Percentiles rank a stretch among this genome's conserved stretches.
phyloP scores from a whole-genome alignment of 768 basidiomycete genomes.

The Coprinopsis sp. region DNA sequence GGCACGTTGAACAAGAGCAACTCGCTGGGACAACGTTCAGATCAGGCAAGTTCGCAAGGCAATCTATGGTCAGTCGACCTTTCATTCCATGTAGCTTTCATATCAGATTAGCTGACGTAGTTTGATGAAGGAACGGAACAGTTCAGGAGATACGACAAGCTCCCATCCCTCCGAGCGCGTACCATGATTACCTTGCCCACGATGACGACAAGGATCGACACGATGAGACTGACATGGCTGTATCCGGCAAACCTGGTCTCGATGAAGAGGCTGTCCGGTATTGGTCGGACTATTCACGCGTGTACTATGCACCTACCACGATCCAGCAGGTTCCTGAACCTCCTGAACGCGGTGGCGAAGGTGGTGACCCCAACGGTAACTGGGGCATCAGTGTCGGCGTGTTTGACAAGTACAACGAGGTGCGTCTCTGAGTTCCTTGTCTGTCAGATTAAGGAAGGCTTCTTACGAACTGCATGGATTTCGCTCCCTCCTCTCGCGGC shows the following conservation, averaged over 20 bases:
- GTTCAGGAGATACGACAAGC: slow-evolving; percentile 13
- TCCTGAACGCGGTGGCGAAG: too few relatives aligned
- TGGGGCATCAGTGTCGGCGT: slow-evolving; percentile 52
- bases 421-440: slow-evolving; percentile 28
- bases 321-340: slow-evolving; percentile 60
- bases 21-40: slow-evolving; percentile 29
- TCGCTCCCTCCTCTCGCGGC: too few relatives aligned
- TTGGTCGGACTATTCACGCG: slow-evolving; percentile 68
- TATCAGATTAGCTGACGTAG: background rate
- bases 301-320: slow-evolving; percentile 61
- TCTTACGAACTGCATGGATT: too few relatives aligned
- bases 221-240: background rate
- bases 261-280: slow-evolving; percentile 38
- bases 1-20: slow-evolving; percentile 48
- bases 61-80: slow-evolving; percentile 10
- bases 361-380: slow-evolving; percentile 47
- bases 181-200: slow-evolving; percentile 44
- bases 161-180: slow-evolving; percentile 47
- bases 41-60: slow-evolving; percentile 20
- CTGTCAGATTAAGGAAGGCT: too few relatives aligned
- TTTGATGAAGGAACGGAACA: slow-evolving; percentile 9
- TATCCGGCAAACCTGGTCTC: too few relatives aligned
- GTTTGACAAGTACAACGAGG: slow-evolving; percentile 55
- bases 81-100: too few relatives aligned
- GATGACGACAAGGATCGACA: slow-evolving; percentile 12